Conservation (phyloP, 306 rosid genomes). For the Begonia loranthoides region DNA sequence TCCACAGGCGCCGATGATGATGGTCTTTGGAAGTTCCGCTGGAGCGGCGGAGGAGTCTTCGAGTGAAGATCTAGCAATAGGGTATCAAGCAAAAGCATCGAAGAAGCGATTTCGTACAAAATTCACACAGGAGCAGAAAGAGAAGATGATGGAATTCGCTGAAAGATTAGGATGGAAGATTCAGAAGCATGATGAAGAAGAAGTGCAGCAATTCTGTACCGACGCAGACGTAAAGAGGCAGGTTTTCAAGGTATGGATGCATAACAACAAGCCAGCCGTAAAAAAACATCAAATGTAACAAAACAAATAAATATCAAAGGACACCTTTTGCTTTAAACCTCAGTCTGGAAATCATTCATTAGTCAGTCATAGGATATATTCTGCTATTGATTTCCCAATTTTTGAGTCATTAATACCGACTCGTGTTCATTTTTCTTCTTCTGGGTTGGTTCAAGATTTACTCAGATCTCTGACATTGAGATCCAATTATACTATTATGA, state of each 20-base stretch:
- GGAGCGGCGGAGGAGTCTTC: slow-evolving; percentile 59
- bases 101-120: slow-evolving; percentile 78
- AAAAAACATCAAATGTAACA: slow-evolving; percentile 30
- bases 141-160: slow-evolving; percentile 75
- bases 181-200: slow-evolving; percentile 78
- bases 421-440: too few relatives aligned
- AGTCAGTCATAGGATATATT: background rate
- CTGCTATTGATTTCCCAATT: too few relatives aligned
- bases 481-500: too few relatives aligned
- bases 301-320: background rate
- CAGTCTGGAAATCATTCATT: background rate
- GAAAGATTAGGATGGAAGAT: slow-evolving; percentile 82
- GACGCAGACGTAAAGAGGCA: slow-evolving; percentile 56
- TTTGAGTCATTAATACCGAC: too few relatives aligned
- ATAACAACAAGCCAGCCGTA: slow-evolving; percentile 72
- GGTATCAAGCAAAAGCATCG: slow-evolving; percentile 17
- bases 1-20: slow-evolving; percentile 45
- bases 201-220: slow-evolving; percentile 69
- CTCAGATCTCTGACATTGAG: too few relatives aligned
- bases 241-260: slow-evolving; percentile 98
- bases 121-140: slow-evolving; percentile 65
- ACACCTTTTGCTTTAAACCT: too few relatives aligned
- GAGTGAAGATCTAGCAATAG: slow-evolving; percentile 60
- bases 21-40: slow-evolving; percentile 57
- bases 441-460: too few relatives aligned